phyloP scores from a whole-genome alignment of 805 yeast genomes.

The Sungouiozyma intestinalis region DNA sequence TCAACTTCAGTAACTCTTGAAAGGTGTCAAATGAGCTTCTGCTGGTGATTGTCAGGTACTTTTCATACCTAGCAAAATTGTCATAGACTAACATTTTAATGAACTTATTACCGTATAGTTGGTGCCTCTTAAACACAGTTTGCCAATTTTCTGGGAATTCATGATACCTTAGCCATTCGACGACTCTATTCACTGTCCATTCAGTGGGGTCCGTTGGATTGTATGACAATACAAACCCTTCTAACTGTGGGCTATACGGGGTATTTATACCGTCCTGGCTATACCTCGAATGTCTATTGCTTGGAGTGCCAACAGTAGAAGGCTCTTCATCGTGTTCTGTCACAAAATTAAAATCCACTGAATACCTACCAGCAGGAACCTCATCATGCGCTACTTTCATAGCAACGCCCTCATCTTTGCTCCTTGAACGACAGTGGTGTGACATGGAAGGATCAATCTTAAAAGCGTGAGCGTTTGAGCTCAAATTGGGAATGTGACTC shows the following conservation, averaged over 20 bases:
- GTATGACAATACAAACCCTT: slow-evolving; percentile 34
- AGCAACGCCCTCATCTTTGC: background rate
- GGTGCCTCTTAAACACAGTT: slow-evolving; percentile 46
- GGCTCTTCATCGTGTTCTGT: background rate
- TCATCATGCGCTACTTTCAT: background rate
- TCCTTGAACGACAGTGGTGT: background rate
- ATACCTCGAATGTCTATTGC: background rate
- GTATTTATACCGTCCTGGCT: background rate
- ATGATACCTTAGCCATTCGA: slow-evolving; percentile 57
- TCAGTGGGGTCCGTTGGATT: slow-evolving; percentile 43
- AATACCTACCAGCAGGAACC: background rate
- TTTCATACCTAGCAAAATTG: slow-evolving; percentile 35
- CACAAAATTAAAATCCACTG: background rate
- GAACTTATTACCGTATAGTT: slow-evolving; percentile 53
- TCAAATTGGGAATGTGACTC: too few species aligned
- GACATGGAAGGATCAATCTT: background rate
- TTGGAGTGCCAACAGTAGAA: background rate
- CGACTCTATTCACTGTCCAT: slow-evolving; percentile 66
- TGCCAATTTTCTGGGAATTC: slow-evolving; percentile 68
- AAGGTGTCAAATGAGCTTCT: slow-evolving; percentile 46
- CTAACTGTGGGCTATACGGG: slow-evolving; percentile 5
- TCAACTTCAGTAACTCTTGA: slow-evolving; percentile 42
- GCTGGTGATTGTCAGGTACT: slow-evolving; percentile 34
- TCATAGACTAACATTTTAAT: slow-evolving; percentile 60
- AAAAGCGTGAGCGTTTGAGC: background rate